A percentile compares a stretch with the other conserved stretches of the same genome.
Evolutionary conservation across 2,329 filamentous ascomycete genomes (phyloP).

Genomic region (Talaromyces sp.): DNA sequence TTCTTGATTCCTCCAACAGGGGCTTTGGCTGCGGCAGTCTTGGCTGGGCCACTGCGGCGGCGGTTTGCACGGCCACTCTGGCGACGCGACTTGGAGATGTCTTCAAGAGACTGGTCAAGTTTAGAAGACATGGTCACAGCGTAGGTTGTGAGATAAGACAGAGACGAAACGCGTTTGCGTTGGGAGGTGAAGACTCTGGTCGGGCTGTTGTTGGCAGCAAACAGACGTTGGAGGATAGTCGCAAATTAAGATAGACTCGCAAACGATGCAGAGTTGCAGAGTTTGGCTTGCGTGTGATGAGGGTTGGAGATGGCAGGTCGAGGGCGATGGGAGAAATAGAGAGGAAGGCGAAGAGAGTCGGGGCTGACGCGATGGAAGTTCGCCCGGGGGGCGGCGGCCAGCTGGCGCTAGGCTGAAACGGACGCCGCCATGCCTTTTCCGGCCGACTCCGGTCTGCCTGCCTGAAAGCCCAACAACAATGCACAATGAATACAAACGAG

Average conservation of each 20-base stretch:
- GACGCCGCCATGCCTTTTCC: not conserved
- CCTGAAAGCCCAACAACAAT: not conserved
- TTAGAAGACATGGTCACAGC: slow-evolving; percentile 76
- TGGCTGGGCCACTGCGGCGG: slow-evolving; percentile 38
- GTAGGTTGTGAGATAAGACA: not conserved
- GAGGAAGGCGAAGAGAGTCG: slow-evolving; percentile 4
- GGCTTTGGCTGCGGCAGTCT: slow-evolving; percentile 47
- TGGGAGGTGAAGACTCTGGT: not conserved
- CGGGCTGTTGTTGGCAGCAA: not conserved
- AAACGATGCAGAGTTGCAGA: not conserved
- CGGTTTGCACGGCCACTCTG: slow-evolving; percentile 43
- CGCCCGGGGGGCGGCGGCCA: not conserved
- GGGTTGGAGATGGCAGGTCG: not conserved
- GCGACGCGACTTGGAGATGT: slow-evolving; percentile 80
- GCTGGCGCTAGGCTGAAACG: not conserved
- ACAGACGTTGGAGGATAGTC: not conserved
- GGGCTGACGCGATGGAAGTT: not conserved
- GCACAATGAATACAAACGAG: not conserved
- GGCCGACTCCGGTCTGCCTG: not conserved
- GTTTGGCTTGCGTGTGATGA: not conserved
- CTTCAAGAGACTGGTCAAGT: slow-evolving; percentile 94
- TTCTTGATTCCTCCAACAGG: slow-evolving; percentile 86
- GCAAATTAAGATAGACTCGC: not conserved
- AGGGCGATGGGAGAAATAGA: slow-evolving; percentile 5
- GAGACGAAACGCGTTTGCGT: not conserved